A percentile compares a stretch with the other conserved stretches of the same genome.
Evolutionary conservation across 495 filamentous ascomycete species (phyloP).

Genomic region (Viridothelium virens): DNA sequence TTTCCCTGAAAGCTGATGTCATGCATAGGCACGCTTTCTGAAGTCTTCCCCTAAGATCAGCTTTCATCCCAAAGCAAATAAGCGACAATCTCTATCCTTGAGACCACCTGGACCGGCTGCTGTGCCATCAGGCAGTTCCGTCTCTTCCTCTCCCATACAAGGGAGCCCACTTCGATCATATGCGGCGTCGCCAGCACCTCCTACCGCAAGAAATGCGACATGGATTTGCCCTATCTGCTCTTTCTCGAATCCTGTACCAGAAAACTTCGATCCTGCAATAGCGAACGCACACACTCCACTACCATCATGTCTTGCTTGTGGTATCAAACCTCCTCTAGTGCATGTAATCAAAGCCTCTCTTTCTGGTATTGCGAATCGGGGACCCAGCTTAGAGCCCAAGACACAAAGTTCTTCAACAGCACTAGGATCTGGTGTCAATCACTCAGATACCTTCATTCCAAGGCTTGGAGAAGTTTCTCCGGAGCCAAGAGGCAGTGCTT

Average conservation of each 20-base stretch:
- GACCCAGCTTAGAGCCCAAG: conserved; percentile 5
- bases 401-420: neutral
- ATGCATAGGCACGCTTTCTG: conserved; percentile 71
- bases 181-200: conserved; percentile 41
- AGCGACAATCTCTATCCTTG: conserved; percentile 46
- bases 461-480: conserved; percentile 17
- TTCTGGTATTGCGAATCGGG: conserved; percentile 36
- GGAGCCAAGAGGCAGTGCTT: conserved; percentile 22
- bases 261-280: conserved; percentile 78
- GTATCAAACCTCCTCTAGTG: conserved; percentile 80
- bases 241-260: conserved; percentile 90
- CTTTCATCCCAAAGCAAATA: conserved; percentile 65
- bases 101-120: conserved; percentile 30
- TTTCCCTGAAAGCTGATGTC: conserved; percentile 16
- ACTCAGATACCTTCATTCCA: neutral
- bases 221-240: conserved; percentile 98
- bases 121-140: conserved; percentile 28
- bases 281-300: conserved; percentile 67
- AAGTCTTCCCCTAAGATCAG: conserved; percentile 95
- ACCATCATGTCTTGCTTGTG: conserved; percentile 84
- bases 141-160: conserved; percentile 28
- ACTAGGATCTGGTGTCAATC: neutral
- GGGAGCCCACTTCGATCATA: conserved; percentile 42
- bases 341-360: conserved; percentile 80
- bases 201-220: conserved; percentile 59